Conservation (phyloP, 495 filamentous ascomycete species). For the Lasiosphaeria miniovina region DNA sequence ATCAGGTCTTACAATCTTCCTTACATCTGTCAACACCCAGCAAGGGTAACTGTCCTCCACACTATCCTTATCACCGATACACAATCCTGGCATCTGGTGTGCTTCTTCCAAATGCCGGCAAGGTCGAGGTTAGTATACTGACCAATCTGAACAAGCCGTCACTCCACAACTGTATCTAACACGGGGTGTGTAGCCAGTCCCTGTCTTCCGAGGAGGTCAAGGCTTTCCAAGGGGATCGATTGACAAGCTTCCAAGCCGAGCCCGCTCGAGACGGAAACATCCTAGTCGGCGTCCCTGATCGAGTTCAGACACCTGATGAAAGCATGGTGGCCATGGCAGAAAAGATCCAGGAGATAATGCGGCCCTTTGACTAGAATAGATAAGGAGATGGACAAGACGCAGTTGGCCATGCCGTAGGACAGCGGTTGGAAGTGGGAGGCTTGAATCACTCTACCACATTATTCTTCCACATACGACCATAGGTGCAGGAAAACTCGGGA, state of each 20-base stretch:
- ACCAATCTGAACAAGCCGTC: background rate
- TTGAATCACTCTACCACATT: background rate
- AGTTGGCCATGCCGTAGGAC: too few relatives aligned
- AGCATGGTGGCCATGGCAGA: background rate
- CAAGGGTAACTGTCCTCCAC: too few relatives aligned
- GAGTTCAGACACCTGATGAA: background rate
- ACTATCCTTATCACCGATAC: too few relatives aligned
- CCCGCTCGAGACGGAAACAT: conserved; percentile 16
- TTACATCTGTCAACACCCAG: too few relatives aligned
- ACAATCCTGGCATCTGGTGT: too few relatives aligned
- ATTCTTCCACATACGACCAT: conserved; percentile 1
- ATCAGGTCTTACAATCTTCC: too few relatives aligned
- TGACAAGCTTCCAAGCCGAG: conserved; percentile 9
- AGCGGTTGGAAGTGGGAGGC: background rate
- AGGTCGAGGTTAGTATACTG: too few relatives aligned
- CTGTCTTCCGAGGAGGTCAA: background rate
- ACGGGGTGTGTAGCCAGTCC: background rate
- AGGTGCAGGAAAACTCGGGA: conserved; percentile 28
- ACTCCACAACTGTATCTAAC: background rate
- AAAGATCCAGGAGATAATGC: conserved; percentile 15
- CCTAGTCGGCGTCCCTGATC: conserved; percentile 5
- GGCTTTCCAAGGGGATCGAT: background rate
- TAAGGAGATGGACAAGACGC: background rate
- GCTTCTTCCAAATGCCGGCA: too few relatives aligned
- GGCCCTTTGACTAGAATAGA: conserved; percentile 1